These are phyloP conservation scores for Xylariaceae sp. DNA, from an alignment of 2,329 filamentous ascomycete species.

Conservation along the genomic window DNA sequence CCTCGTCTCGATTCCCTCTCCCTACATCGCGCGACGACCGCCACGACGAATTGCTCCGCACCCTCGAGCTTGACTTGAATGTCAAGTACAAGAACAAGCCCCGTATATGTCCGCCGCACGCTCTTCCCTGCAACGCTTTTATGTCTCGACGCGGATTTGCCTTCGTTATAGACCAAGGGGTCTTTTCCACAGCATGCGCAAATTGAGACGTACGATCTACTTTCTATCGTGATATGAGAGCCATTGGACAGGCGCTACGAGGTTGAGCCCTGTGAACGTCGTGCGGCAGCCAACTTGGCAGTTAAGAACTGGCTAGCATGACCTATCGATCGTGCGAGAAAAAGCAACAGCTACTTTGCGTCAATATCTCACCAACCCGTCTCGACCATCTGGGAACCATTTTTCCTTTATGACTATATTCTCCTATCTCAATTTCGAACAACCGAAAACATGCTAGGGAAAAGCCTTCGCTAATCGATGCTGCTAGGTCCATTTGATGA, in stretches of 20 bases:
- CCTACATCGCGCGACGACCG: conserved; percentile 3
- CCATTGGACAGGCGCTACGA: neutral
- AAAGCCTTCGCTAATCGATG: conserved; percentile 20
- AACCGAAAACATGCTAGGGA: neutral
- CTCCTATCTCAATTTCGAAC: neutral
- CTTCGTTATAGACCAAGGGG: neutral
- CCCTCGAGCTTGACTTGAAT: neutral
- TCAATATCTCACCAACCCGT: neutral
- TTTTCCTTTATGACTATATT: neutral
- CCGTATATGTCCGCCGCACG: neutral
- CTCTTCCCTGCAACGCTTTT: neutral
- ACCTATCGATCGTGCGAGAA: neutral
- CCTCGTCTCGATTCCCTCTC: neutral
- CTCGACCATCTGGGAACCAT: neutral
- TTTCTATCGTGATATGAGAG: neutral
- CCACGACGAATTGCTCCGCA: neutral
- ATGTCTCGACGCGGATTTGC: neutral
- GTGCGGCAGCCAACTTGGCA: neutral
- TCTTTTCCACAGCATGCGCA: neutral
- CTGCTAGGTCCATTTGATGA: conserved; percentile 38
- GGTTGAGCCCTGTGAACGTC: neutral
- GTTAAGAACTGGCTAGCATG: neutral
- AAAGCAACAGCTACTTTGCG: neutral
- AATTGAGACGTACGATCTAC: neutral
- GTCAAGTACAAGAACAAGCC: conserved; percentile 2